Conservation (phyloP, 352 stramenopile species). For the Phytophthora aleatoria region DNA sequence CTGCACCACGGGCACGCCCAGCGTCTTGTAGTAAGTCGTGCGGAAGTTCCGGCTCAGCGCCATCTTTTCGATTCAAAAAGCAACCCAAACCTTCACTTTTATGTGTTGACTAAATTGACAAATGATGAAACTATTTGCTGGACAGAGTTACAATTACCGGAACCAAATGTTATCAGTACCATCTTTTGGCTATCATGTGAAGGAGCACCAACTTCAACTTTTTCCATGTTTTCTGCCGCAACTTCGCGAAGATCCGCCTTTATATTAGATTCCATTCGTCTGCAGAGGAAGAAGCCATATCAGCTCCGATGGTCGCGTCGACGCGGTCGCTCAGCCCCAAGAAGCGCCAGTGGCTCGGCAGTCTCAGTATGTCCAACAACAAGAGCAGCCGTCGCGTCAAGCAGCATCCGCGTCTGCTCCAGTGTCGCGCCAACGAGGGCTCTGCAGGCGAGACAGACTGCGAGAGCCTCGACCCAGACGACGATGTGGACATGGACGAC, state of each 20-base stretch:
- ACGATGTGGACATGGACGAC: slow-evolving; percentile 32
- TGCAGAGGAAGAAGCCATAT: background rate
- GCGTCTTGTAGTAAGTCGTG: slow-evolving; percentile 89
- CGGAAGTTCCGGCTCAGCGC: slow-evolving; percentile 74
- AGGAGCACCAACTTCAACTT: slow-evolving; percentile 18
- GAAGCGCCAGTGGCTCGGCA: slow-evolving; percentile 53
- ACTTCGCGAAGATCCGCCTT: slow-evolving; percentile 2
- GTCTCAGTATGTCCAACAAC: slow-evolving; percentile 5
- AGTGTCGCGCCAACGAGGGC: slow-evolving; percentile 37
- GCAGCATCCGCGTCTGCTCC: slow-evolving; percentile 35
- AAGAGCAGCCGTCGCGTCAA: slow-evolving; percentile 18
- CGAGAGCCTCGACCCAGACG: slow-evolving; percentile 23
- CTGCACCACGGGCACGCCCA: slow-evolving; percentile 84
- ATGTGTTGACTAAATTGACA: background rate
- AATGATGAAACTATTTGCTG: slow-evolving; percentile 2
- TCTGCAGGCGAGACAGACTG: slow-evolving; percentile 43
- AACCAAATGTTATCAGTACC: background rate
- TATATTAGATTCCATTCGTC: slow-evolving; percentile 4
- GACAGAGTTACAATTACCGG: too few relatives aligned
- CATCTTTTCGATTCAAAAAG: slow-evolving; percentile 35
- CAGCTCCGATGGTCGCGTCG: slow-evolving; percentile 15
- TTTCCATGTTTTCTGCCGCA: slow-evolving; percentile 13
- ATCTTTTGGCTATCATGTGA: background rate
- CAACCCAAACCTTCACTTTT: slow-evolving; percentile 1
- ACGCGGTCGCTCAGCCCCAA: slow-evolving; percentile 33